These are phyloP conservation scores for Metschnikowia hibisci DNA, from an alignment of 805 yeast species.

Conservation along the genomic window DNA sequence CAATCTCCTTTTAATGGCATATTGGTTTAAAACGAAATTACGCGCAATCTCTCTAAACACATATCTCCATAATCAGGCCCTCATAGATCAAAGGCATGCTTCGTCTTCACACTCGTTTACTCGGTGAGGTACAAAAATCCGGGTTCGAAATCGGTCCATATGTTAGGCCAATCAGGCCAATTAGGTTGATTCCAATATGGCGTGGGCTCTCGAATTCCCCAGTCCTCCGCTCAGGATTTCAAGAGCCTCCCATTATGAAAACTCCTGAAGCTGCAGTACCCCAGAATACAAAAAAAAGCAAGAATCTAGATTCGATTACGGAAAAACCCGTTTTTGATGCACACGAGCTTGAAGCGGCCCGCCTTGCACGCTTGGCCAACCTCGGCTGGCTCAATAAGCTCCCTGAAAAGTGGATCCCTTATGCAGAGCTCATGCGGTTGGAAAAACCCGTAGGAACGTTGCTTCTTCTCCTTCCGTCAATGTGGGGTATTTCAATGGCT, in stretches of 20 bases:
- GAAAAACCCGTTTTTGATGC: not conserved
- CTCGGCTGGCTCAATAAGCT: slow-evolving; percentile 51
- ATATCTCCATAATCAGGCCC: not conserved
- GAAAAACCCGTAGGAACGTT: slow-evolving; percentile 97
- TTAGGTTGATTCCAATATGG: not conserved
- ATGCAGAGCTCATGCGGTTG: slow-evolving; percentile 84
- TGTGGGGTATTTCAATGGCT: slow-evolving; percentile 93
- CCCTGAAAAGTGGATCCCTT: slow-evolving; percentile 78
- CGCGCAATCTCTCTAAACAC: not conserved
- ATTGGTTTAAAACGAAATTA: not conserved
- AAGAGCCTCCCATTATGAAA: slow-evolving; percentile 11
- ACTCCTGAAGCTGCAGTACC: not conserved
- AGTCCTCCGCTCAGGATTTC: slow-evolving; percentile 6
- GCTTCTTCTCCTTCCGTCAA: slow-evolving; percentile 75
- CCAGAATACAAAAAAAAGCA: not conserved
- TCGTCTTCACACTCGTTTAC: not conserved
- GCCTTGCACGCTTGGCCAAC: slow-evolving; percentile 44
- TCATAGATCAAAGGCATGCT: not conserved
- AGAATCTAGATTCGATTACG: not conserved
- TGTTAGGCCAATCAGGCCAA: too few relatives aligned
- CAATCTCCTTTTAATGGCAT: too few relatives aligned
- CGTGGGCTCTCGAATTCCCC: not conserved
- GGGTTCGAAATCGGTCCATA: not conserved
- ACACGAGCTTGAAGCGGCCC: slow-evolving; percentile 49
- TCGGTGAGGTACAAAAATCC: not conserved